Conservation (phyloP, 2,329 filamentous ascomycete genomes). For the Arthrobotrys megalospora region DNA sequence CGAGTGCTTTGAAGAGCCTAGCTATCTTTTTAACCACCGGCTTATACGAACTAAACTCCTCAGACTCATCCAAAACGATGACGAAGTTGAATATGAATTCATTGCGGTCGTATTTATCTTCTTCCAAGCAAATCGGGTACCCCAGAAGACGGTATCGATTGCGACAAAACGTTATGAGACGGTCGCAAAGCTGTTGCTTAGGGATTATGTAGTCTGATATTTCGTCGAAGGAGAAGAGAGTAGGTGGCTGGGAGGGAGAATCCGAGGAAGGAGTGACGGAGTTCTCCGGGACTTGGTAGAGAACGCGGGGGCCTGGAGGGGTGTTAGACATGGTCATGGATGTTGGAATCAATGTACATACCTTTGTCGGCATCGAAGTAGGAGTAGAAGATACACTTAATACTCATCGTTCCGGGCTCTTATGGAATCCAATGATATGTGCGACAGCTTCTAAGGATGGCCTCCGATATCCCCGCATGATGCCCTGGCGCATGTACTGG, state of each 20-base stretch:
- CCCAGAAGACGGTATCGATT: slow-evolving; percentile 87
- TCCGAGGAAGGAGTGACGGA: slow-evolving; percentile 70
- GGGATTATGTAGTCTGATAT: slow-evolving; percentile 95
- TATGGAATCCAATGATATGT: neutral
- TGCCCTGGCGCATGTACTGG: slow-evolving; percentile 6
- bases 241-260: slow-evolving; percentile 70
- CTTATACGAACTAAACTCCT: slow-evolving; percentile 80
- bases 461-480: slow-evolving; percentile 17
- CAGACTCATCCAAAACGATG: slow-evolving; percentile 79
- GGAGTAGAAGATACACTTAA: slow-evolving; percentile 80
- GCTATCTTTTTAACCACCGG: slow-evolving; percentile 89
- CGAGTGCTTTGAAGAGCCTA: slow-evolving; percentile 86
- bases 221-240: slow-evolving; percentile 86
- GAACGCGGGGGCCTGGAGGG: slow-evolving; percentile 73
- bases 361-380: slow-evolving; percentile 78
- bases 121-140: slow-evolving; percentile 88
- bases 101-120: slow-evolving; percentile 87
- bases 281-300: slow-evolving; percentile 76
- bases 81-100: slow-evolving; percentile 99
- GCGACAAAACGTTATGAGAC: slow-evolving; percentile 82
- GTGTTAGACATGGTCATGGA: slow-evolving; percentile 59
- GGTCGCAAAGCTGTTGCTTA: slow-evolving; percentile 93
- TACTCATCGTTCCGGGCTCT: slow-evolving; percentile 65
- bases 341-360: slow-evolving; percentile 65
- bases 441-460: slow-evolving; percentile 7